Percentiles rank a stretch among this genome's conserved stretches.
phyloP scores from a whole-genome alignment of 192 early-diverging fungal species.

The Backusella psychrophila region DNA sequence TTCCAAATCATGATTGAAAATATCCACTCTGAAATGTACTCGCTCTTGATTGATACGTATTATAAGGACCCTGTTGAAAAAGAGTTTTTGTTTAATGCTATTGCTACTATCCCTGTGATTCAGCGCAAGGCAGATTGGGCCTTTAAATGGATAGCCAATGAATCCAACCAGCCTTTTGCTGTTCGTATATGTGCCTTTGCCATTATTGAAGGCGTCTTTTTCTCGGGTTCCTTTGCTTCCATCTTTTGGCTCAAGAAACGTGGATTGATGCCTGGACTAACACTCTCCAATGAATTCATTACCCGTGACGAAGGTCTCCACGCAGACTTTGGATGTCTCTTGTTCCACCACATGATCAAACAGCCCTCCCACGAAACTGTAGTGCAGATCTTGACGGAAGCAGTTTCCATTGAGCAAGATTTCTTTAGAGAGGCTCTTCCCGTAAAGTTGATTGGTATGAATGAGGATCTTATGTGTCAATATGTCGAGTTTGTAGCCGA shows the following conservation, averaged over 20 bases:
- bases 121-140: constrained; percentile 96
- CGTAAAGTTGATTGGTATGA: constrained; percentile 92
- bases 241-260: constrained; percentile 99
- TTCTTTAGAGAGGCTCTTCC: constrained; percentile 90
- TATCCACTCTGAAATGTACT: constrained; percentile 94
- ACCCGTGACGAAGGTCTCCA: constrained; percentile 97
- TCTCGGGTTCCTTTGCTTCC: constrained; percentile 92
- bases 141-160: constrained; percentile 76
- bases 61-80: constrained; percentile 80
- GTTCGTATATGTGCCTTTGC: constrained; percentile 93
- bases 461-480: constrained; percentile 85
- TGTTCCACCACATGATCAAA: constrained; percentile 77
- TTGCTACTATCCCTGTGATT: constrained; percentile 93
- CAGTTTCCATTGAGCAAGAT: constrained; percentile 90
- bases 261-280: constrained; percentile 95
- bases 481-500: constrained; percentile 99
- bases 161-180: constrained; percentile 75
- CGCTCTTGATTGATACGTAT: constrained; percentile 94
- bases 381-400: constrained; percentile 70
- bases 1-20: constrained; percentile 99
- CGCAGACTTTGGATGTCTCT: constrained; percentile 92
- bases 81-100: constrained; percentile 83
- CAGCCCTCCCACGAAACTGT: constrained; percentile 68
- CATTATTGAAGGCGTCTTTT: constrained; percentile 96
- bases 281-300: constrained; percentile 96